phyloP scores from a whole-genome alignment of 768 basidiomycete genomes.

The Arthromyces matolae region DNA sequence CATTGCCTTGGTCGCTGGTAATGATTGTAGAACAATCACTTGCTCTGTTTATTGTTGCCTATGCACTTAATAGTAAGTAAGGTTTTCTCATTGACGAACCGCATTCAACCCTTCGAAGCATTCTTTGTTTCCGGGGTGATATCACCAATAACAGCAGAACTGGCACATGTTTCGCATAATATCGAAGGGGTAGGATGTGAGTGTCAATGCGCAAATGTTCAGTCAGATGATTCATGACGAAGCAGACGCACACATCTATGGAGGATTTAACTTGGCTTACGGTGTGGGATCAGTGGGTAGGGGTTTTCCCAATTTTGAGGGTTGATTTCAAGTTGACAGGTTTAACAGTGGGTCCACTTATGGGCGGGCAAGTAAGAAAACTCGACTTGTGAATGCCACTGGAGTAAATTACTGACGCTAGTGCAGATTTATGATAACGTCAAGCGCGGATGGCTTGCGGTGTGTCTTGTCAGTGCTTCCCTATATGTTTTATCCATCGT shows the following conservation, averaged over 20 bases:
- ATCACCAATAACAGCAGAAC: conserved; percentile 62
- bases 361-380: conserved; percentile 58
- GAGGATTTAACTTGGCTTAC: conserved; percentile 69
- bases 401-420: neutral
- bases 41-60: conserved; percentile 43
- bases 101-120: conserved; percentile 31
- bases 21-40: conserved; percentile 45
- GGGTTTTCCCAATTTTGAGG: conserved; percentile 16
- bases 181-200: conserved; percentile 68
- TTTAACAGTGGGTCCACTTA: conserved; percentile 58
- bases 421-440: conserved; percentile 57
- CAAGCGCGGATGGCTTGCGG: conserved; percentile 54
- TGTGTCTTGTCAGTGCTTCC: conserved; percentile 47
- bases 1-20: conserved; percentile 63
- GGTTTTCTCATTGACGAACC: neutral
- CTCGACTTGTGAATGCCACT: neutral
- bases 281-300: conserved; percentile 60
- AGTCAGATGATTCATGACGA: too few species aligned
- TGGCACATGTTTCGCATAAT: conserved; percentile 54
- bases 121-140: conserved; percentile 60
- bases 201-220: conserved; percentile 17
- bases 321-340: conserved; percentile 2
- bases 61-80: conserved; percentile 53
- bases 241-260: conserved; percentile 78
- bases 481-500: conserved; percentile 36